Base-by-base conservation (phyloP, 2,329 filamentous ascomycete species). In the Pestalotiopsis sp. region DNA sequence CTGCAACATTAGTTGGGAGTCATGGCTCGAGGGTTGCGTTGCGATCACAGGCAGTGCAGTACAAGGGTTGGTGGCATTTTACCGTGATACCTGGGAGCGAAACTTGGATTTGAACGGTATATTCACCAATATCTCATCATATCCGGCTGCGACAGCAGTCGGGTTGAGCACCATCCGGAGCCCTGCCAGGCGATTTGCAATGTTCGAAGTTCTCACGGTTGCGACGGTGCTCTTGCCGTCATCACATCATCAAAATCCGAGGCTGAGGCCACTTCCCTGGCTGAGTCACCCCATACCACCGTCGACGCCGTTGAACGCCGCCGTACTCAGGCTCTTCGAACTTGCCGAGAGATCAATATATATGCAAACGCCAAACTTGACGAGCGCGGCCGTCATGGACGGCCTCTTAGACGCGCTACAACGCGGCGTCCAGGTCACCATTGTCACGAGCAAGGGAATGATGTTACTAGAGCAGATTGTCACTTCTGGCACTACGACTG, bases 1-100 rank as follows among this genome's bases (percentile, higher is more conserved):
- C 73, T 95, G 92, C 79, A 97, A 97, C 73, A 88, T 97, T 4
- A 94, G 92, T 75, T 96, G 92, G 92, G 93, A 96, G 78, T 80
- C 88, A n/a, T 97, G 93, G 93, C 91, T 95, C 31, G 93, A 97
- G 77, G 92, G 91, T 0, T 93, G 91, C 68, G 81, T 95, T 3
- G 88, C 90, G 67, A 79, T 95, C 12, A 83, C 84, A 6, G 93
- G 92, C 0, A 82, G 85, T 0, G 83, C 91, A 0, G 88, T 94
- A 0, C 73, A 78, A 3, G 82, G 86, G n/a, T 86, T 96, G 52
- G 72, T 92, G 57, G 77, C 82, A 1, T 95, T 95, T 75, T 94
- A 93, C 79, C 77, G 82, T 9, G 77, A 81, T 1, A 91, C 93
- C n/a, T 96, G 93, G 93, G 86, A 82, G 11, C 79, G 74, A 23